A percentile compares a stretch with the other conserved stretches of the same genome.
These are phyloP conservation scores for Tetrahymena elliotti DNA, from an alignment of 73 alveolate species.

Conservation along the genomic window DNA sequence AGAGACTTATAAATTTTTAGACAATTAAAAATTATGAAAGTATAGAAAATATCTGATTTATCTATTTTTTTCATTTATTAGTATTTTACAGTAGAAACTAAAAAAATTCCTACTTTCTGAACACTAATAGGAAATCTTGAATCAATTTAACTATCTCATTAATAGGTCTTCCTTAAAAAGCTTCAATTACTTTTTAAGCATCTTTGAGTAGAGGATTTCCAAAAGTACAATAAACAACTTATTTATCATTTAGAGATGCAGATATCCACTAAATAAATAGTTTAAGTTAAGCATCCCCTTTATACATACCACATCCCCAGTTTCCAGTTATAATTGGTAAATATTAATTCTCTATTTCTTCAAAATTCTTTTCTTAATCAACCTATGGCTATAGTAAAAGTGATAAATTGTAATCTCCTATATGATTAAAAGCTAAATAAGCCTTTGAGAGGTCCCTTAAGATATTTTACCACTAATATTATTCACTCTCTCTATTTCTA, in stretches of 20 bases:
- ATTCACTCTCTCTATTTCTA: not conserved
- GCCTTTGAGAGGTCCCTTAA: not conserved
- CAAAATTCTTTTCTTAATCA: not conserved
- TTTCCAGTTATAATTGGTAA: not conserved
- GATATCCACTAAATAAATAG: not conserved
- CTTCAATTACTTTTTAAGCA: not conserved
- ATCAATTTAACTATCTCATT: not conserved
- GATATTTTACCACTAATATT: not conserved
- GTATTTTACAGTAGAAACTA: not conserved
- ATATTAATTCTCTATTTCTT: not conserved
- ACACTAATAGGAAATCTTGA: not conserved
- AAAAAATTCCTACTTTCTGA: not conserved
- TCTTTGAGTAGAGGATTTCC: not conserved
- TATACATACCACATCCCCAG: not conserved
- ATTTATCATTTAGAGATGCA: not conserved
- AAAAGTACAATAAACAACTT: not conserved
- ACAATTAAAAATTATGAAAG: too few species aligned
- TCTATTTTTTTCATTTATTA: too few species aligned
- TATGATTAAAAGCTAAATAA: not conserved
- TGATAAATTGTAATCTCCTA: not conserved
- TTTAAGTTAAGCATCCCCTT: not conserved
- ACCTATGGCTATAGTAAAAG: not conserved
- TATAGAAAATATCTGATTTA: not conserved
- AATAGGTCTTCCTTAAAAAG: not conserved
- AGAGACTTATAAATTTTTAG: too few species aligned